phyloP scores from a whole-genome alignment of 148 eudicot genomes.

The Salicornia ramosissima region DNA sequence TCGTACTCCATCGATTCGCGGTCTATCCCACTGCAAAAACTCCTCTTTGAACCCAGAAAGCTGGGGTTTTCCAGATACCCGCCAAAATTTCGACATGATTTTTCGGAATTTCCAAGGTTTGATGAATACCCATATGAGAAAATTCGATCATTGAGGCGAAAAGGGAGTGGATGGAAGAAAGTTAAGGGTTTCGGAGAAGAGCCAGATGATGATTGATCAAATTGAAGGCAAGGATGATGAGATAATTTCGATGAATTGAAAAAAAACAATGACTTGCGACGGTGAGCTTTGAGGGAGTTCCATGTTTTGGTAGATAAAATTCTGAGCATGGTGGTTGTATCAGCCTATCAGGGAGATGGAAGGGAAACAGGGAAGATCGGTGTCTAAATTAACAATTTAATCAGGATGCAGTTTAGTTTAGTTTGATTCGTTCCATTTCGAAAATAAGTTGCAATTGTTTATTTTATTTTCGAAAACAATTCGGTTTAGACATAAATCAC shows the following conservation, averaged over 20 bases:
- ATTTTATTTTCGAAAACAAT: too few relatives aligned
- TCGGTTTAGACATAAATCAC: too few relatives aligned
- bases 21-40: conserved; percentile 36
- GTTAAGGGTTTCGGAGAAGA: conserved; percentile 12
- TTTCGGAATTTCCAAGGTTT: conserved; percentile 10
- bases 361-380: too few relatives aligned
- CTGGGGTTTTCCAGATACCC: conserved; percentile 23
- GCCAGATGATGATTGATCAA: conserved; percentile 25
- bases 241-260: conserved; percentile 5
- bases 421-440: too few relatives aligned
- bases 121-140: conserved; percentile 35
- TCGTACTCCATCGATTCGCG: conserved; percentile 77
- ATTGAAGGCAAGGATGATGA: background rate
- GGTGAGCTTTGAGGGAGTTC: conserved; percentile 13
- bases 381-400: too few relatives aligned
- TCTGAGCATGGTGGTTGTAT: conserved; percentile 26
- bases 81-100: conserved; percentile 13
- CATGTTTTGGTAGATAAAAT: conserved; percentile 26
- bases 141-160: background rate
- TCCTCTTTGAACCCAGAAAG: conserved; percentile 28
- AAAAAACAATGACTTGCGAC: conserved; percentile 2
- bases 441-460: too few relatives aligned
- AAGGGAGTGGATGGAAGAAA: background rate
- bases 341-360: too few relatives aligned
- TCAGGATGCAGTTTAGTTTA: too few relatives aligned